A percentile compares a stretch with the other conserved stretches of the same genome.
Evolutionary conservation across 139 green algal genomes (phyloP).

Genomic region (Chlamydomonas incerta): DNA sequence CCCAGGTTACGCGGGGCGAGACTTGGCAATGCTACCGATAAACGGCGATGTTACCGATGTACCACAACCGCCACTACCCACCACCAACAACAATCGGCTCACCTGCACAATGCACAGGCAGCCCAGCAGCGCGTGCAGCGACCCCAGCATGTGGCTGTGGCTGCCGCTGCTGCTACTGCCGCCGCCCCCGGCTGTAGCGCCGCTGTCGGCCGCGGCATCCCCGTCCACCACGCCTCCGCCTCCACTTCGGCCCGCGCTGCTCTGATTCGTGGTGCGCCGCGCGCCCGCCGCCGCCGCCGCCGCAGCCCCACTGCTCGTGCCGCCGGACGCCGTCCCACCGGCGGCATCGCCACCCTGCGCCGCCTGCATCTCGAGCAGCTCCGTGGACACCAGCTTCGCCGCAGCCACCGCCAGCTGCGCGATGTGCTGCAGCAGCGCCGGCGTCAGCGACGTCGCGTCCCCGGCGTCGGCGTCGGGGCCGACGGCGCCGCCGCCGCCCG

Average conservation of each 20-base stretch:
- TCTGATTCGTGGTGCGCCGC: too few relatives aligned
- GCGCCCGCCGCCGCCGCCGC: too few relatives aligned
- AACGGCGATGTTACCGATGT: too few relatives aligned
- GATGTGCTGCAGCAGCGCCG: not conserved
- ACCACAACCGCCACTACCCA: too few relatives aligned
- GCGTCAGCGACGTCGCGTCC: not conserved
- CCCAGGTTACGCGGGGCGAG: too few relatives aligned
- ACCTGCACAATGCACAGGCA: conserved; percentile 13
- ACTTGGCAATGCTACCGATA: too few relatives aligned
- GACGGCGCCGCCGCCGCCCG: not conserved
- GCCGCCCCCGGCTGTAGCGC: not conserved
- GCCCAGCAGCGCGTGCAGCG: conserved; percentile 22
- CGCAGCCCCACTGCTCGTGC: not conserved
- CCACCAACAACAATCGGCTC: not conserved
- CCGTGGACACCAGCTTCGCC: conserved; percentile 2
- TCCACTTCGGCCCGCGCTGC: too few relatives aligned
- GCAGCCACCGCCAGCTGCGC: not conserved
- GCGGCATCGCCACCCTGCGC: not conserved
- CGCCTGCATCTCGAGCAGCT: conserved; percentile 3
- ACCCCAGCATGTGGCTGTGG: conserved; percentile 20
- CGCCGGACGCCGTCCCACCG: too few relatives aligned
- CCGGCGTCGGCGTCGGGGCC: not conserved
- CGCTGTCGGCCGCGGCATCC: not conserved
- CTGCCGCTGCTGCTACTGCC: not conserved
- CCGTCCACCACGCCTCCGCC: not conserved